Base-by-base conservation (phyloP, 1,139 yeast species). In the Pichia kudriavzevii region DNA sequence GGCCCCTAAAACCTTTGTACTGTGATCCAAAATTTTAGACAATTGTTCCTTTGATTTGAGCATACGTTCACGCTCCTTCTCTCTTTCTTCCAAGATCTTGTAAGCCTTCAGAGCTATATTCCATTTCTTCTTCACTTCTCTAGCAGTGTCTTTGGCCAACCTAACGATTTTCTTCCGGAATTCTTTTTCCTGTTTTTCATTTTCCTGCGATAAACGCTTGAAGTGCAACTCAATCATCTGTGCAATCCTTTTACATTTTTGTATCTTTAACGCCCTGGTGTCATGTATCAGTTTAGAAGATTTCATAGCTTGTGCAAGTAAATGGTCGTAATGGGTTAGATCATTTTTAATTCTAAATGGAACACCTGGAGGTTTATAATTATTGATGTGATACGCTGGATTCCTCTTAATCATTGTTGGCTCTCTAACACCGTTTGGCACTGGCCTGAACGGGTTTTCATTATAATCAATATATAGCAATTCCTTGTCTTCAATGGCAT, bases 51-150 rank as follows among this genome's bases (percentile, higher is more conserved):
- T 82, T 24, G 96, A 96, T 53, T 79, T 79, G 9, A 72, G 67
- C 54, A 75, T 65, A 65, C 83, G 73, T 58, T 83, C 63, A 58
- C 75, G 80, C 44, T 80, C 91, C 41, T 69, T 76, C 45, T 79
- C 80, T 39, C 66, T 64, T 42, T 63, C 69, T 40, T 62, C 68
- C 41, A 71, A 49, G 7, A 61, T 67, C 34, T 66, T 66, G 50
- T 74, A 79, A 0, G 94, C 96, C 53, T 84, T 87, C 44, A 79
- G 83, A 3, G 97, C 98, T 38, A 88, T 69, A 19, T 68, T 64
- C 99, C 99, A 93, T 53, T 94, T 78, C 54, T 79, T 85, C 60
- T 80, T 79, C 8, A 91, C 95, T 24, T 91, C 88, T 46, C 76
- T 79, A 1, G 83, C 79, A 0, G 94, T 84, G 38, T 77, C 68